Conservation (phyloP, 2,329 filamentous ascomycete species). For the Cercospora sp. region DNA sequence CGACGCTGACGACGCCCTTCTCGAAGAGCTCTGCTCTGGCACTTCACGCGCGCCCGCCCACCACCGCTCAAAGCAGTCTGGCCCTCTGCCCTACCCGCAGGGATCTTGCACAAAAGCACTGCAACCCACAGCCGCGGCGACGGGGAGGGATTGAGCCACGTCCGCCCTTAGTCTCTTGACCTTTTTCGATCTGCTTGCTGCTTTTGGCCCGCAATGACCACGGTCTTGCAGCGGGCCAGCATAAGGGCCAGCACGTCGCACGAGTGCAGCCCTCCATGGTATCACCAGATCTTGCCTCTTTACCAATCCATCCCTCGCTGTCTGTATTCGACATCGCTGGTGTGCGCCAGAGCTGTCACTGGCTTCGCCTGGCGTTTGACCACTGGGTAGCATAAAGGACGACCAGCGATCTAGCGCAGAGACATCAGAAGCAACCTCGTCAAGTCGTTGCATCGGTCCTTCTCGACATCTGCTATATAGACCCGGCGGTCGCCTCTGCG, state of each 20-base stretch:
- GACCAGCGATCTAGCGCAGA: conserved; percentile 23
- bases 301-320: conserved; percentile 35
- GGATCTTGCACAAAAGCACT: conserved; percentile 43
- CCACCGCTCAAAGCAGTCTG: conserved; percentile 31
- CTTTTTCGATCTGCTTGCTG: conserved; percentile 38
- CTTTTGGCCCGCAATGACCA: conserved; percentile 36
- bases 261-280: conserved; percentile 36
- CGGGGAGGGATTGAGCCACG: conserved; percentile 40
- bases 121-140: conserved; percentile 48
- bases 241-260: conserved; percentile 36
- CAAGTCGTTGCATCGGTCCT: conserved; percentile 21
- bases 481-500: conserved; percentile 24
- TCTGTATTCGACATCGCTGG: conserved; percentile 36
- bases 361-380: conserved; percentile 31
- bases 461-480: conserved; percentile 29
- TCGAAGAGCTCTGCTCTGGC: conserved; percentile 21
- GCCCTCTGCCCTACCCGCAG: conserved; percentile 36
- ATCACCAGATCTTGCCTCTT: conserved; percentile 39
- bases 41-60: conserved; percentile 18
- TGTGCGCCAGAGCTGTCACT: conserved; percentile 39
- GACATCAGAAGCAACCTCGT: conserved; percentile 25
- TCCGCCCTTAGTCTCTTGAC: conserved; percentile 44
- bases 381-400: conserved; percentile 33
- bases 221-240: conserved; percentile 29
- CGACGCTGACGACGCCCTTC: conserved; percentile 27